Base-by-base conservation (phyloP, 257 asterid genomes). In the Solanum corneliomulleri region DNA sequence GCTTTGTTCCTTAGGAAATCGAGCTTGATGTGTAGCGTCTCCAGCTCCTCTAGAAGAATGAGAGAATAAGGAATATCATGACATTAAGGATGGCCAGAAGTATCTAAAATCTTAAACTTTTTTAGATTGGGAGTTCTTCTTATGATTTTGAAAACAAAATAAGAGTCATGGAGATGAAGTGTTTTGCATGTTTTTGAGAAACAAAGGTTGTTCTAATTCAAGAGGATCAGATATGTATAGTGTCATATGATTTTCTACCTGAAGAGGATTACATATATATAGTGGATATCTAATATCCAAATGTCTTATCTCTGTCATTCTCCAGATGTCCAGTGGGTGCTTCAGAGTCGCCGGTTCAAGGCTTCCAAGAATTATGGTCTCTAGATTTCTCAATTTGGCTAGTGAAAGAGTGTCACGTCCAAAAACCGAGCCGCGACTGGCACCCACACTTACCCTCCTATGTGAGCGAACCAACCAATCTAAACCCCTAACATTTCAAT, bases 11-110 rank as follows among this genome's bases (percentile, higher is more conserved):
- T 37, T 37, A 1, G 2, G 60, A 16, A 52, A 16, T 0, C 0
- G 4, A 52, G 1, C 1, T 42, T 0, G 1, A 80, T 13, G 31
- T 13, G 1, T n/a, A 80, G 66, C 21, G 14, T 47, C 39, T 41
- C 84, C 7, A 42, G 64, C 33, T 47, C n/a, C 37, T 42, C 12
- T 0, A 78, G 37, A 23, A 78, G 84, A 47, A 23, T 6, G 0
- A 78, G 37, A n/a, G 37, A 2, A 41, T 78, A 10, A n/a, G n/a
- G 37, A 78, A 5, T 0, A 21, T 6, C 83, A n/a, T 49, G 33
- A 35, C 58, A 69, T 12, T 2, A 18, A 56, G 64, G 64, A 56
- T 2, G 0, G 0, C 0, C 11, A 56, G 0, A 56, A 5, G 2
- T 45, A 2, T 56, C 4, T 0, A 18, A 56, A 56, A 56, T 56